Evolutionary conservation across 2,329 filamentous ascomycete genomes (phyloP).

Genomic region (Sordariomycetes sp.): DNA sequence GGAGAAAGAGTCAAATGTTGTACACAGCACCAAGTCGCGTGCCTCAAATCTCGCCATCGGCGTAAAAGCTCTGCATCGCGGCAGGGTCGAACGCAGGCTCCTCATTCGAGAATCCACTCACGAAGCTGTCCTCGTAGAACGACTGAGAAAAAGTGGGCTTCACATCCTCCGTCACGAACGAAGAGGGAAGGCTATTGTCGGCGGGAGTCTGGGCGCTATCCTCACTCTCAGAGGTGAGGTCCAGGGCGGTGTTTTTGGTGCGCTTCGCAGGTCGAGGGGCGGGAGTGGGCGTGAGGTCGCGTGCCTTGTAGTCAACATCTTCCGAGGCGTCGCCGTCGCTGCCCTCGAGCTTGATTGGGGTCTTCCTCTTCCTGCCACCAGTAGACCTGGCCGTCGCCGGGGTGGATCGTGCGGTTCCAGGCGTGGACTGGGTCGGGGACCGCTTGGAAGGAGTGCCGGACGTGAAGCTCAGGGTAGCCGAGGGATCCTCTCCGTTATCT

Average conservation of each 20-base stretch:
- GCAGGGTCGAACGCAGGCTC: not conserved
- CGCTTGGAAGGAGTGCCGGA: not conserved
- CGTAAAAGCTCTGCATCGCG: not conserved
- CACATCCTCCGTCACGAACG: not conserved
- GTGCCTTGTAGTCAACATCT: constrained; percentile 9
- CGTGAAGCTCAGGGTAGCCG: constrained; percentile 18
- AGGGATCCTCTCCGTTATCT: constrained; percentile 30
- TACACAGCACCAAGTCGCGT: not conserved
- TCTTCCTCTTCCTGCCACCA: constrained; percentile 12
- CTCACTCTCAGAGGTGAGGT: not conserved
- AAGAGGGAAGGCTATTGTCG: not conserved
- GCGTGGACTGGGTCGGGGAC: constrained; percentile 6
- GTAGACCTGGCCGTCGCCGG: constrained; percentile 5
- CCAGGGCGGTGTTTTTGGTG: not conserved
- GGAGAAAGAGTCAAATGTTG: not conserved
- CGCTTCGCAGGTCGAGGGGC: not conserved
- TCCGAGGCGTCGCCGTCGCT: constrained; percentile 13
- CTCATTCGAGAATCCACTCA: not conserved
- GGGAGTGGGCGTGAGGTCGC: constrained; percentile 3
- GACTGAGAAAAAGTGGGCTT: constrained; percentile 1
- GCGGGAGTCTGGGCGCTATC: not conserved
- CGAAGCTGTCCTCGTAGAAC: not conserved
- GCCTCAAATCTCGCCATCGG: not conserved
- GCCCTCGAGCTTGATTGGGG: constrained; percentile 9
- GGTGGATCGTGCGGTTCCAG: constrained; percentile 7